These are phyloP conservation scores for Aspergillus quadrilineatus DNA, from an alignment of 2,329 filamentous ascomycete genomes.

Conservation along the genomic window DNA sequence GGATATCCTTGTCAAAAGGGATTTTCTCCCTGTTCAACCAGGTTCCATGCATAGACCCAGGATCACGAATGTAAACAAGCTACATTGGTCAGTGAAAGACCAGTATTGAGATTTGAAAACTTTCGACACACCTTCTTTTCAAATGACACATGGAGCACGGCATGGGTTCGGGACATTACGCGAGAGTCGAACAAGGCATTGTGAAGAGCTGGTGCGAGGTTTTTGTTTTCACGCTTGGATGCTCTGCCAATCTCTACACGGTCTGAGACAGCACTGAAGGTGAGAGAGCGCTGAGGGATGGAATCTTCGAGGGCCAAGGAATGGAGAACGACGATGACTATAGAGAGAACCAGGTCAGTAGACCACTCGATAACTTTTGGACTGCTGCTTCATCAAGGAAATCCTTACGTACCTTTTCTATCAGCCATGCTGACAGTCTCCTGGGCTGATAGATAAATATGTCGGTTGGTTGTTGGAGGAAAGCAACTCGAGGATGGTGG, in stretches of 20 bases:
- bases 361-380: not conserved
- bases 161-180: constrained; percentile 50
- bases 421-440: constrained; percentile 22
- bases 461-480: not conserved
- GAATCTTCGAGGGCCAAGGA: constrained; percentile 27
- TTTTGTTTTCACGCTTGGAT: constrained; percentile 40
- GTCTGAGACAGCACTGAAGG: constrained; percentile 29
- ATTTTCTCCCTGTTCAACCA: constrained; percentile 52
- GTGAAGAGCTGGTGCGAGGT: constrained; percentile 34
- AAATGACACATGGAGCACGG: constrained; percentile 32
- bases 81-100: constrained; percentile 15
- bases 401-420: constrained; percentile 23
- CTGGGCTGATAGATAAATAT: not conserved
- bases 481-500: not conserved
- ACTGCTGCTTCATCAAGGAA: not conserved
- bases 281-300: constrained; percentile 34
- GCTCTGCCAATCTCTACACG: constrained; percentile 41
- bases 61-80: constrained; percentile 54
- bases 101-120: not conserved
- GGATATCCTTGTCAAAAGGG: constrained; percentile 35
- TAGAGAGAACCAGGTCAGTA: constrained; percentile 9
- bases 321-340: constrained; percentile 37
- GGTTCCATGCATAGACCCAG: constrained; percentile 63
- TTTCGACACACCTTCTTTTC: constrained; percentile 28
- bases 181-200: constrained; percentile 50